These are phyloP conservation scores for Terana coerulea DNA, from an alignment of 768 basidiomycete species.

Conservation along the genomic window DNA sequence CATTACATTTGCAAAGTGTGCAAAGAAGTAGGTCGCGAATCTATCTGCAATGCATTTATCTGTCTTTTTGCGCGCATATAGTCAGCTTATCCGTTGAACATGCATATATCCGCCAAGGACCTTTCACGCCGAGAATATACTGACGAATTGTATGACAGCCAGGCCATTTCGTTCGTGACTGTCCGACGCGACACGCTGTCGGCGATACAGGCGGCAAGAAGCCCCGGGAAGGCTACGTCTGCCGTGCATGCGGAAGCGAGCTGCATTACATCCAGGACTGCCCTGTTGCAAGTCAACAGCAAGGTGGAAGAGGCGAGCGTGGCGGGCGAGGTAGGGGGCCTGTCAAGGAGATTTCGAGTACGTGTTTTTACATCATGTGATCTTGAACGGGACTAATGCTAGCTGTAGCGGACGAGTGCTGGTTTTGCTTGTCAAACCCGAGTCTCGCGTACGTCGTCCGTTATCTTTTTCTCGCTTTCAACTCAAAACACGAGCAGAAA, in stretches of 20 bases:
- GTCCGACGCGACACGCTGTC: conserved; percentile 71
- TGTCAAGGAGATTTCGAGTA: conserved; percentile 79
- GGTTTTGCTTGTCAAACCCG: conserved; percentile 98
- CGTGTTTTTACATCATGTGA: conserved; percentile 24
- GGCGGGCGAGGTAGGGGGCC: too few relatives aligned
- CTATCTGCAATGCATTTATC: conserved; percentile 3
- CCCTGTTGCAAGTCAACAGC: conserved; percentile 55
- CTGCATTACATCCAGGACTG: conserved; percentile 88
- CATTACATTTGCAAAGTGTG: conserved; percentile 88
- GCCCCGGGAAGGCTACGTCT: conserved; percentile 83
- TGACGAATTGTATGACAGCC: conserved; percentile 37
- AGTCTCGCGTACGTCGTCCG: conserved; percentile 80
- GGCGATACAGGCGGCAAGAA: conserved; percentile 84
- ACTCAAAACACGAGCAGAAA: conserved; percentile 50
- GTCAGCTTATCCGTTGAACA: too few relatives aligned
- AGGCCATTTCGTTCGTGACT: conserved; percentile 87
- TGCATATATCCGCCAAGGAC: too few relatives aligned
- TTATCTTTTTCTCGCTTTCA: neutral
- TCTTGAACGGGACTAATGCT: neutral
- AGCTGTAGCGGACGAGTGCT: conserved; percentile 81
- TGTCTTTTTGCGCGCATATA: neutral
- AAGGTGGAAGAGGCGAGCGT: conserved; percentile 27
- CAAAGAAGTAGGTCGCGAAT: conserved; percentile 52
- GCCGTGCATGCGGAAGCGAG: conserved; percentile 87
- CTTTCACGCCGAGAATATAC: neutral